phyloP scores from a whole-genome alignment of 2,329 filamentous ascomycete genomes.

The Aspergillus texensis region DNA sequence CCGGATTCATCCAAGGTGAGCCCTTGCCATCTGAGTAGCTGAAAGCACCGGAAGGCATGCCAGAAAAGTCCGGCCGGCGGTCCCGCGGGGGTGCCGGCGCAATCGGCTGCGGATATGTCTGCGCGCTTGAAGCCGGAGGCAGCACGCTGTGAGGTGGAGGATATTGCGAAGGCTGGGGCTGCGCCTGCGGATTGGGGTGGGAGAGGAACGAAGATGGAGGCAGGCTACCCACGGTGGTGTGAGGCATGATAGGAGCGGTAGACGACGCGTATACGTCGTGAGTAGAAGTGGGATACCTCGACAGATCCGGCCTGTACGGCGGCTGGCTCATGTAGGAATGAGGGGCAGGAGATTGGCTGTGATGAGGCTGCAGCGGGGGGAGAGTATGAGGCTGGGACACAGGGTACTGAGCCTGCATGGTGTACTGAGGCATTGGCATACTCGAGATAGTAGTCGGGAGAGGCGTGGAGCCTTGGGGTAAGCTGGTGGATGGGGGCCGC shows the following conservation, averaged over 20 bases:
- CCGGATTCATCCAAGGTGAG: constrained; percentile 52
- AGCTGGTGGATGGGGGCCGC: constrained; percentile 47
- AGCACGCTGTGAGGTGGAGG: constrained; percentile 57
- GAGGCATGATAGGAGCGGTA: constrained; percentile 46
- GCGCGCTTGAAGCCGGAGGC: constrained; percentile 66
- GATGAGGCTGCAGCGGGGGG: constrained; percentile 50
- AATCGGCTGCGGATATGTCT: constrained; percentile 74
- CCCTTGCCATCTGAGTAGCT: constrained; percentile 57
- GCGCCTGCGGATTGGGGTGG: constrained; percentile 42
- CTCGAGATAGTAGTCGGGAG: constrained; percentile 49
- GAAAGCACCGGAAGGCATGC: constrained; percentile 73
- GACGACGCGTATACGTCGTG: constrained; percentile 48
- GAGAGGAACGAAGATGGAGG: constrained; percentile 47
- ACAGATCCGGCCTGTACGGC: constrained; percentile 46
- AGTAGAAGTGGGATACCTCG: constrained; percentile 45
- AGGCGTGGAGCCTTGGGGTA: constrained; percentile 49
- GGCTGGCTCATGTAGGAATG: constrained; percentile 46
- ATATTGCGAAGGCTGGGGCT: constrained; percentile 43
- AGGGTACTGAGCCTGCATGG: constrained; percentile 49
- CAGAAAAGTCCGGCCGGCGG: constrained; percentile 58
- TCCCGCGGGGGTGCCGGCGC: constrained; percentile 67
- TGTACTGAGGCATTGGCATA: constrained; percentile 51
- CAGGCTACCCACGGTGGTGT: constrained; percentile 45
- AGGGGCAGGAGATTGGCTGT: constrained; percentile 46
- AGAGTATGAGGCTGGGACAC: constrained; percentile 49